Percentiles rank a stretch among this genome's conserved stretches.
These are phyloP conservation scores for Datisca glomerata DNA, from an alignment of 306 rosid genomes.

Conservation along the genomic window DNA sequence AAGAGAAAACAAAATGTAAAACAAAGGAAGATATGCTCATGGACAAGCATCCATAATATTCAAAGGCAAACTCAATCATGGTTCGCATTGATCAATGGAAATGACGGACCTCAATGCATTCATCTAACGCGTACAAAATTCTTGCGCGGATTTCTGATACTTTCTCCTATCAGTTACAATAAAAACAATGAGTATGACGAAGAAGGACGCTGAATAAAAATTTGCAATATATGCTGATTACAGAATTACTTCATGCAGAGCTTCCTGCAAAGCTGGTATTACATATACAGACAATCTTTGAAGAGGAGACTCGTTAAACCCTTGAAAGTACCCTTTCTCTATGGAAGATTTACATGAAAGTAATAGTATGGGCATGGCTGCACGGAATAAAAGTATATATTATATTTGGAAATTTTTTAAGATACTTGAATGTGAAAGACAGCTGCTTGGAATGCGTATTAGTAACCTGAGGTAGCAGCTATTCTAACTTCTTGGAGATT, in stretches of 20 bases:
- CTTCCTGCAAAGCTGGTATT: slow-evolving; percentile 88
- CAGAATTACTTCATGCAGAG: slow-evolving; percentile 62
- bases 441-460: slow-evolving; percentile 4
- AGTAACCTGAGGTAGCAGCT: slow-evolving; percentile 99
- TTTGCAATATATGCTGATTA: background rate
- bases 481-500: slow-evolving; percentile 95
- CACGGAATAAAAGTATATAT: slow-evolving; percentile 2
- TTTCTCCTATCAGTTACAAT: slow-evolving; percentile 65
- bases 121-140: slow-evolving; percentile 84
- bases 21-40: no score
- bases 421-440: background rate
- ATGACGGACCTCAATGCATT: slow-evolving; percentile 80
- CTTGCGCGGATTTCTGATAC: slow-evolving; percentile 93
- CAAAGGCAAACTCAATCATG: no score
- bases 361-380: slow-evolving; percentile 93
- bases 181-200: background rate
- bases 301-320: slow-evolving; percentile 65
- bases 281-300: slow-evolving; percentile 76
- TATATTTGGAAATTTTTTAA: background rate
- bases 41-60: no score
- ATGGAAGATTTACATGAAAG: slow-evolving; percentile 87
- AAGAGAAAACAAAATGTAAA: no score
- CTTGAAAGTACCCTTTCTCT: slow-evolving; percentile 90
- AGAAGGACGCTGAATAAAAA: slow-evolving; percentile 9
- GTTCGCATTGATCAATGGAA: no score